Conservation (phyloP, 129 eudicot species). For the Apium graveolens region DNA sequence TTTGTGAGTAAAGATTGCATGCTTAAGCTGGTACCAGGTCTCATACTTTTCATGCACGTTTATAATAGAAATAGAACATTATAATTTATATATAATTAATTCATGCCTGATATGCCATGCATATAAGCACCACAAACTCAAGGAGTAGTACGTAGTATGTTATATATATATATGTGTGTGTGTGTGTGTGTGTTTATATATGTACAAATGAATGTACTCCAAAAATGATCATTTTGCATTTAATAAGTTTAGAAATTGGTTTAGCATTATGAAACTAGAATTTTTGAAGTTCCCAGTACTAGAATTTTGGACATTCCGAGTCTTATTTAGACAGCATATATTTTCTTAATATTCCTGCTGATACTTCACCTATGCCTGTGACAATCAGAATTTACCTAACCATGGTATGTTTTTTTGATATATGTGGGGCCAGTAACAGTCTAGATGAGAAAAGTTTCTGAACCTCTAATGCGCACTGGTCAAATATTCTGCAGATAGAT, state of each 20-base stretch:
- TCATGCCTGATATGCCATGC: neutral
- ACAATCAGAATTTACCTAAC: neutral
- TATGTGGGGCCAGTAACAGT: neutral
- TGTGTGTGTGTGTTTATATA: too few relatives aligned
- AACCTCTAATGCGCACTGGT: neutral
- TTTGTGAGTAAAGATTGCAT: too few relatives aligned
- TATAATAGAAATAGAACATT: too few relatives aligned
- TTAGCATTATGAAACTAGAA: neutral
- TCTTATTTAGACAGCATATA: neutral
- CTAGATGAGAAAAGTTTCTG: neutral
- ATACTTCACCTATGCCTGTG: too few relatives aligned
- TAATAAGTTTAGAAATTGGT: neutral
- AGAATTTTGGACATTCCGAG: neutral
- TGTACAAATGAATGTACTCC: neutral
- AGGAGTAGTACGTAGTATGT: neutral
- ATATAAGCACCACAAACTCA: neutral
- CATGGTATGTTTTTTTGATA: neutral
- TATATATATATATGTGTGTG: too few relatives aligned
- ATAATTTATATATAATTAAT: neutral
- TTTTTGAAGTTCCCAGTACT: neutral
- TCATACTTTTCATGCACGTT: neutral
- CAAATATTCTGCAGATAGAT: conserved; percentile 55
- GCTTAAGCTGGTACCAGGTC: too few relatives aligned
- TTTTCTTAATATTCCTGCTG: neutral
- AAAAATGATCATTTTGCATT: neutral